phyloP scores from a whole-genome alignment of 1,139 yeast species.

The Scheffersomyces quercinus region DNA sequence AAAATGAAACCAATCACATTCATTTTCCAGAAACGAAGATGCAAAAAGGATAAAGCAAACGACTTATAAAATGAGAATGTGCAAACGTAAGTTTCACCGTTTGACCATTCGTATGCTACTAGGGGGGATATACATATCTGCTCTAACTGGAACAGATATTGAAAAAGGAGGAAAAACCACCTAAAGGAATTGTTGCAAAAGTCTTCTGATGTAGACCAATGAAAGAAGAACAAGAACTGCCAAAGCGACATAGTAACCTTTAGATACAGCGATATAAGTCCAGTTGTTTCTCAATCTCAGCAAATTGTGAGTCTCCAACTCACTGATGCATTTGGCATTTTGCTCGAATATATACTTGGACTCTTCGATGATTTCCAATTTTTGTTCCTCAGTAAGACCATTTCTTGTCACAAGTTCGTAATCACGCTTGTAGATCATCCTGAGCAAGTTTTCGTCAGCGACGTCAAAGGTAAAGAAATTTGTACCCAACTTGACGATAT shows the following conservation, averaged over 20 bases:
- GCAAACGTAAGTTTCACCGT: too few relatives aligned
- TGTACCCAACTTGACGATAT: slow-evolving; percentile 61
- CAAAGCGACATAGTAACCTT: slow-evolving; percentile 44
- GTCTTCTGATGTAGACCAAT: slow-evolving; percentile 28
- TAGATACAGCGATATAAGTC: slow-evolving; percentile 55
- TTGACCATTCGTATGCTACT: too few relatives aligned
- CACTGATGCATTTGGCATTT: slow-evolving; percentile 60
- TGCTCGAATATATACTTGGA: slow-evolving; percentile 65
- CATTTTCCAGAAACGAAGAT: too few relatives aligned
- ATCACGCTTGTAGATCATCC: slow-evolving; percentile 69
- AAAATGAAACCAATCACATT: too few relatives aligned
- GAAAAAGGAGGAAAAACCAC: too few relatives aligned
- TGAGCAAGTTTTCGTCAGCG: slow-evolving; percentile 64
- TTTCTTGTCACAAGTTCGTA: slow-evolving; percentile 77
- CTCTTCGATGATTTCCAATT: slow-evolving; percentile 68
- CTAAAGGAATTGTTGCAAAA: slow-evolving; percentile 6
- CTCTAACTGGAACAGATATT: too few relatives aligned
- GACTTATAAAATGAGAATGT: too few relatives aligned
- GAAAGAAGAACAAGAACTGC: slow-evolving; percentile 22
- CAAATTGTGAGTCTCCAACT: slow-evolving; percentile 66
- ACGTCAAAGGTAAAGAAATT: slow-evolving; percentile 74
- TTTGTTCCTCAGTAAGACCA: slow-evolving; percentile 65
- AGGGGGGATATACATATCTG: too few relatives aligned
- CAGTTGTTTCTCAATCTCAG: slow-evolving; percentile 55
- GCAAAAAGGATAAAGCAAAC: too few relatives aligned